Base-by-base conservation (phyloP, 805 yeast species). In the Aciculoconidium aculeatum region DNA sequence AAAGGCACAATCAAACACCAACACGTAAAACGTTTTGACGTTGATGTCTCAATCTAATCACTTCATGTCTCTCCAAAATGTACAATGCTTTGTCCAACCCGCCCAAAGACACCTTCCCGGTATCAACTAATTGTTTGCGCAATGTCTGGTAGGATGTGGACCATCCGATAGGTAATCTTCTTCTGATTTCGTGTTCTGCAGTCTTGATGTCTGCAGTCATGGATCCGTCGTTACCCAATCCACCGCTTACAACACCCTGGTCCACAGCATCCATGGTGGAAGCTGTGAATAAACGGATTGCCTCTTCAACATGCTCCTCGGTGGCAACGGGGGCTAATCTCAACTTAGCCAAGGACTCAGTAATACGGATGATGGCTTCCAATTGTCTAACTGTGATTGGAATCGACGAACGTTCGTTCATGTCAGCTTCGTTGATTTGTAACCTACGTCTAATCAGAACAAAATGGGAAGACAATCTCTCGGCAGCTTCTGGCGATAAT, bases 381-480 rank as follows among this genome's bases (percentile, higher is more conserved):
- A 92, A 70, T 64, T 92, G 99, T 70, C 99, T 87, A 25, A 92
- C 77, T 0, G 99, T 92, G 49, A 92, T 90, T 17, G 99, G 99
- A 48, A 92, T 92, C 2, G 96, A 81, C 1, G 96, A 87, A 45
- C 96, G 71, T 51, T 82, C 95, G 38, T 86, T 79, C 39, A 87
- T 77, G 39, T 77, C 78, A 11, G 77, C 65, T 62, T 92, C 99
- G 45, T 75, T 80, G 34, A 75, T 70, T 41, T 84, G 87, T 32
- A 92, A 79, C 37, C 78, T 78, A 45, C 81, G 80, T 52, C 98
- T 71, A 44, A 92, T 87, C 25, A 83, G 79, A 21, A 92, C 96
- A 53, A 90, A 92, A 54, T 92, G 94, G 6, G 96, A 81, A 9
- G 94, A 80, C 36, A 92, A 69, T 55, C 79, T 77, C 55, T 87